Evolutionary conservation across 305 asterid species (phyloP), one percentile per base, ranked within the genome.

Genomic region (Fraxinus albicans): DNA sequence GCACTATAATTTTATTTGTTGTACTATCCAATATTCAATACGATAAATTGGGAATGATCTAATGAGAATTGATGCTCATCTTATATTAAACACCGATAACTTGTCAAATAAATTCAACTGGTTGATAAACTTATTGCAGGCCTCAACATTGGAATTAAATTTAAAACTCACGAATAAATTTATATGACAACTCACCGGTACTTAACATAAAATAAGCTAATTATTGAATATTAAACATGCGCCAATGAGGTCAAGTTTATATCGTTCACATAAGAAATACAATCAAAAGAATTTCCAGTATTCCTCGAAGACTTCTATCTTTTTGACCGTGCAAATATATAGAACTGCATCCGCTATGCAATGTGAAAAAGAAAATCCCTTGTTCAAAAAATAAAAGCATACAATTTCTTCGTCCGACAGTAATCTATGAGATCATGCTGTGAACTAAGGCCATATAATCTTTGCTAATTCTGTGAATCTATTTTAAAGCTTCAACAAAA

Each of bases 321-420:
- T 63, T 42, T 53, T 53, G 0, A 53, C 86, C 78, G 17, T 84
- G 78, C 78, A 77, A 53, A 3, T 6, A 6, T 42, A 67, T 74
- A 63, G 33, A 80, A 40, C 77, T 79, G 82, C 82, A 77, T 78
- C 79, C 63, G 84, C 94, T 89, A 89, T 88, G 89, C 91, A 89
- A 31, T 67, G 84, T 73, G 69, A 42, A 77, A 82, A n/a, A 58
- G 31, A 63, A 82, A 77, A 86, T 77, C 83, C 81, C 76, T 83
- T 4, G 58, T 80, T 85, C 79, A 89, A 86, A 85, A 83, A 86
- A 77, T 47, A 78, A 85, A 86, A 70, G 85, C 53, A 81, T 69
- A 67, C 58, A 74, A 84, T 84, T 63, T 23, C 72, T 21, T 63
- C 31, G 13, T 21, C 6, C 2, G 5, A 82, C 76, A 82, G 63